Evolutionary conservation across 306 rosid species (phyloP).

Genomic region (Glycyrrhiza uralensis): DNA sequence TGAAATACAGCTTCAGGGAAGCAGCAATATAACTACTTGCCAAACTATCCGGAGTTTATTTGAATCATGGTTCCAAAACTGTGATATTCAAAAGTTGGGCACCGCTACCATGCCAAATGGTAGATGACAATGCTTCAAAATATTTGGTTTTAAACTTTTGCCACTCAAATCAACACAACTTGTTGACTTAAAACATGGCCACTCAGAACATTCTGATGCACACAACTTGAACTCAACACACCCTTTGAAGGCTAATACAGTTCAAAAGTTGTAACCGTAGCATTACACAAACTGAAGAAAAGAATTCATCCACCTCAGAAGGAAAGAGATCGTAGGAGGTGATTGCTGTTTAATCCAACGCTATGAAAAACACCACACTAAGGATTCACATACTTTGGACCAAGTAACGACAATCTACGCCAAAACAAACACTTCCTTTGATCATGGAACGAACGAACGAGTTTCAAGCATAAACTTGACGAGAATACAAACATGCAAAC

Average conservation of each 20-base stretch:
- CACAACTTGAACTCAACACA: not conserved
- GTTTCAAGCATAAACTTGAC: conserved; percentile 20
- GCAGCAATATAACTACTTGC: not conserved
- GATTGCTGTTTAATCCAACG: conserved; percentile 4
- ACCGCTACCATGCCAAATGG: conserved; percentile 6
- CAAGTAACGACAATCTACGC: conserved; percentile 2
- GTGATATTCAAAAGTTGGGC: conserved; percentile 10
- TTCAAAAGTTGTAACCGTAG: not conserved
- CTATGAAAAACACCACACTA: not conserved
- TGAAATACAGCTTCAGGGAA: conserved; percentile 23
- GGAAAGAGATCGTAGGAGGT: conserved; percentile 8
- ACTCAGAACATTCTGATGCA: conserved; percentile 17
- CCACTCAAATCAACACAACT: conserved; percentile 8
- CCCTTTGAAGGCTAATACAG: not conserved
- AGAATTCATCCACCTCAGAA: not conserved
- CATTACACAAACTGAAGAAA: not conserved
- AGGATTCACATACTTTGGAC: conserved; percentile 14
- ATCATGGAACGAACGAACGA: not conserved
- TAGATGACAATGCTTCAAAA: not conserved
- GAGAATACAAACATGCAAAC: conserved; percentile 55
- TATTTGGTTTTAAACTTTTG: not conserved
- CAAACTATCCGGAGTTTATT: not conserved
- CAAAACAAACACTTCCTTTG: not conserved
- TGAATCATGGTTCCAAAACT: not conserved
- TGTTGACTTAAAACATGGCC: not conserved